Conservation (phyloP, 2,329 filamentous ascomycete genomes). For the Apiospora marii region DNA sequence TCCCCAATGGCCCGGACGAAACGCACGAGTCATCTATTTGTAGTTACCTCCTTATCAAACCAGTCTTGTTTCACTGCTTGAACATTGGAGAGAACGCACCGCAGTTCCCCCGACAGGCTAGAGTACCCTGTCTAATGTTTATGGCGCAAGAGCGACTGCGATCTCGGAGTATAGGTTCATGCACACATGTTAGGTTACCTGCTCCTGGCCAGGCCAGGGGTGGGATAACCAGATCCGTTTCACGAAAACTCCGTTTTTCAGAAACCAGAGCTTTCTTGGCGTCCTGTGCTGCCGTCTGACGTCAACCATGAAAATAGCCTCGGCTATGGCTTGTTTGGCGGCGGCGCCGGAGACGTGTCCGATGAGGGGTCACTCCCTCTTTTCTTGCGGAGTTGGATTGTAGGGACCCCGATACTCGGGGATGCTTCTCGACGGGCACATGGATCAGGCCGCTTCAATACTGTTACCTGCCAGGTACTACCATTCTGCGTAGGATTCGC, state of each 20-base stretch:
- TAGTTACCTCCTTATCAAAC: neutral
- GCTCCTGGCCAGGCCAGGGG: neutral
- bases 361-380: neutral
- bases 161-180: neutral
- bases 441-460: neutral
- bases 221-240: neutral
- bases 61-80: neutral
- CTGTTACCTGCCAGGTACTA: neutral
- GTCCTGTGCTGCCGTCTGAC: neutral
- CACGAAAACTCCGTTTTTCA: neutral
- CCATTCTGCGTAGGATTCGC: neutral
- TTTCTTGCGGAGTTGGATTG: neutral
- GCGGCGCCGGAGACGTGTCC: neutral
- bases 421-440: neutral
- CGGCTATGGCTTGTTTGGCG: neutral
- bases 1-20: neutral
- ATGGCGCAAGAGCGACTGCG: neutral
- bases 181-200: neutral
- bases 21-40: slow-evolving; percentile 3
- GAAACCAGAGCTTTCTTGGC: neutral
- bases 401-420: neutral
- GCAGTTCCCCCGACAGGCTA: neutral
- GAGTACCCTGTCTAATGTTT: neutral
- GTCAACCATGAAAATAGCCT: neutral
- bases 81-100: neutral